Percentiles rank a stretch among this genome's conserved stretches.
Evolutionary conservation across 352 stramenopile species (phyloP).

Genomic region (Lagenidium giganteum): DNA sequence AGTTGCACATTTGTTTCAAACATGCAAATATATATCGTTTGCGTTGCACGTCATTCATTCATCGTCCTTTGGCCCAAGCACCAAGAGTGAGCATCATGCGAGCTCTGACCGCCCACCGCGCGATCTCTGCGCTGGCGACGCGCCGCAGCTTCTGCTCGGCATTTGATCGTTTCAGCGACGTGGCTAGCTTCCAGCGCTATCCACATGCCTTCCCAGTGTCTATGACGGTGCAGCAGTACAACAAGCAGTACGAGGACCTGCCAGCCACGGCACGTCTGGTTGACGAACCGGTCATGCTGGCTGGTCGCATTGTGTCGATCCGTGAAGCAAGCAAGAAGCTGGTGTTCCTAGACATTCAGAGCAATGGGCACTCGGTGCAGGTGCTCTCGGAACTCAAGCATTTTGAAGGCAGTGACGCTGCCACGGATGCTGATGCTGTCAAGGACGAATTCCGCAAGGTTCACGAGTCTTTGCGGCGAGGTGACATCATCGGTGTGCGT

Average conservation of each 20-base stretch:
- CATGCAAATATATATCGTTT: too few species aligned
- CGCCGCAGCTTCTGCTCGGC: slow-evolving; percentile 13
- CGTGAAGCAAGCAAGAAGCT: slow-evolving; percentile 80
- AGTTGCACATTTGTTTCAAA: too few species aligned
- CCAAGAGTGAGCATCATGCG: too few species aligned
- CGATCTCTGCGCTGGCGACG: slow-evolving; percentile 3
- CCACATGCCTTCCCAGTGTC: slow-evolving; percentile 63
- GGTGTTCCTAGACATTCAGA: slow-evolving; percentile 73
- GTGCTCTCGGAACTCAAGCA: slow-evolving; percentile 75
- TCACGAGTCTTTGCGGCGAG: slow-evolving; percentile 70
- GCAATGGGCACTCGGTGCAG: slow-evolving; percentile 59
- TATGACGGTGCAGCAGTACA: slow-evolving; percentile 61
- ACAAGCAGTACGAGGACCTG: slow-evolving; percentile 44
- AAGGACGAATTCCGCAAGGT: slow-evolving; percentile 52
- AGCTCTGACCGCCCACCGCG: neutral
- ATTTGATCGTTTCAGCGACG: slow-evolving; percentile 51
- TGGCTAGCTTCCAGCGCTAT: slow-evolving; percentile 51
- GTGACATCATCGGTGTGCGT: slow-evolving; percentile 76
- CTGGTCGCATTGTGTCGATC: slow-evolving; percentile 68
- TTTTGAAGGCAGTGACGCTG: slow-evolving; percentile 33
- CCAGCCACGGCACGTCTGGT: slow-evolving; percentile 50
- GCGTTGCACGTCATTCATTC: too few species aligned
- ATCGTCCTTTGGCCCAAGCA: too few species aligned
- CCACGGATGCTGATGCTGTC: slow-evolving; percentile 21
- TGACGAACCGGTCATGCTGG: slow-evolving; percentile 48